Evolutionary conservation across 2,329 filamentous ascomycete species (phyloP).

Genomic region (Pseudovirgaria hyperparasitica): DNA sequence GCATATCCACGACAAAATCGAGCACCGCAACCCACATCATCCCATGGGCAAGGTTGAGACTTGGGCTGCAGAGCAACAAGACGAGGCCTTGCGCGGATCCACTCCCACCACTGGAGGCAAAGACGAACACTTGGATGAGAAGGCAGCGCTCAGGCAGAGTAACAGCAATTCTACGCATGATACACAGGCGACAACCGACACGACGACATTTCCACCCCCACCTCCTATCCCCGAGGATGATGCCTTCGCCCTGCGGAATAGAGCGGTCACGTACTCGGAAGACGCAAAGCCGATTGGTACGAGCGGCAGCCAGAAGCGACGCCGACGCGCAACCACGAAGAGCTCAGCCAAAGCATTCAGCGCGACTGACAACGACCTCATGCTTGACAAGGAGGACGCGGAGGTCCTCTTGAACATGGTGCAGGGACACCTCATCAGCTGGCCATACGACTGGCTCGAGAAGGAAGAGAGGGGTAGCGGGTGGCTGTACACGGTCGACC

Average conservation of each 20-base stretch:
- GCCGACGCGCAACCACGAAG: conserved; percentile 58
- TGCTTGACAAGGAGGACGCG: conserved; percentile 62
- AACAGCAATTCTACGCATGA: conserved; percentile 19
- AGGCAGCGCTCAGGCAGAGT: conserved; percentile 12
- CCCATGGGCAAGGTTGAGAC: conserved; percentile 20
- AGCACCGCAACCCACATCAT: conserved; percentile 6
- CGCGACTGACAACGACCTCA: conserved; percentile 49
- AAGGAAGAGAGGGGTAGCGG: conserved; percentile 87
- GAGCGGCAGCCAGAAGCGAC: conserved; percentile 41
- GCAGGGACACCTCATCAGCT: conserved; percentile 80
- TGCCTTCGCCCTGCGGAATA: conserved; percentile 12
- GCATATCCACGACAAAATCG: conserved; percentile 17
- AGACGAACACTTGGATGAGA: conserved; percentile 17
- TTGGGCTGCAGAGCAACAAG: conserved; percentile 27
- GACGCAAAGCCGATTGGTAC: conserved; percentile 11
- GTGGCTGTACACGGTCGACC: conserved; percentile 94
- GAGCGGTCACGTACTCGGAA: conserved; percentile 24
- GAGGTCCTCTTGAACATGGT: conserved; percentile 70
- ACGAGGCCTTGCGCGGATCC: conserved; percentile 7
- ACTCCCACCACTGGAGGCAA: conserved; percentile 4
- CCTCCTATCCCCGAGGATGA: conserved; percentile 17
- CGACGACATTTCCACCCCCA: conserved; percentile 18
- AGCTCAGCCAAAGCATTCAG: conserved; percentile 51
- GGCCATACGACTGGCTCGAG: conserved; percentile 82
- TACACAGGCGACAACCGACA: conserved; percentile 12